A percentile compares a stretch with the other conserved stretches of the same genome.
Conservation (phyloP, 768 basidiomycete species). For the Tylopilus sp. region DNA sequence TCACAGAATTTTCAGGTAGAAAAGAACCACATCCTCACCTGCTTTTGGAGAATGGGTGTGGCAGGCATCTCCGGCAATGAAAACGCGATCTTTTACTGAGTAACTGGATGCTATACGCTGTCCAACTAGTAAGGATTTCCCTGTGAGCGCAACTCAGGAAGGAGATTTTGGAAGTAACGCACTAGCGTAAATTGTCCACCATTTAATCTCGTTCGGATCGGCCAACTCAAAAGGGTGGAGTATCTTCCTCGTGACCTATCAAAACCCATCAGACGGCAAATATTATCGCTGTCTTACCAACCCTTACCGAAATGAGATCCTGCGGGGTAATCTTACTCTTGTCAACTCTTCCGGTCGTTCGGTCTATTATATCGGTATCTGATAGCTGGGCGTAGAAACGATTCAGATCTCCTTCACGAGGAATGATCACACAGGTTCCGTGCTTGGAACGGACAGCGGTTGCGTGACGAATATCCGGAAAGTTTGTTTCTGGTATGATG, state of each 20-base stretch:
- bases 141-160: neutral
- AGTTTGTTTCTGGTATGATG: neutral
- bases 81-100: constrained; percentile 59
- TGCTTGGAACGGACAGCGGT: neutral
- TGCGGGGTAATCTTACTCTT: neutral
- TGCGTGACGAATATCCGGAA: neutral
- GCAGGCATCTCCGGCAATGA: constrained; percentile 76
- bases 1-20: neutral
- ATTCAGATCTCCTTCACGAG: neutral
- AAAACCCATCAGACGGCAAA: neutral
- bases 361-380: neutral
- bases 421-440: neutral
- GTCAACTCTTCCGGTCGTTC: neutral
- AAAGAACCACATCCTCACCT: constrained; percentile 33
- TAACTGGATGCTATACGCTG: constrained; percentile 54
- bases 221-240: constrained; percentile 47
- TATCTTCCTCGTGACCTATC: neutral
- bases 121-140: constrained; percentile 47
- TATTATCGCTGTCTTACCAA: neutral
- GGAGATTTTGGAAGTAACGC: constrained; percentile 16
- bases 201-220: constrained; percentile 44
- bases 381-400: neutral
- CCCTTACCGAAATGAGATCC: neutral
- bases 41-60: constrained; percentile 68
- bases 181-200: constrained; percentile 76